phyloP scores from a whole-genome alignment of 176 grass and related monocot genomes.

The Rhynchospora tenuis region DNA sequence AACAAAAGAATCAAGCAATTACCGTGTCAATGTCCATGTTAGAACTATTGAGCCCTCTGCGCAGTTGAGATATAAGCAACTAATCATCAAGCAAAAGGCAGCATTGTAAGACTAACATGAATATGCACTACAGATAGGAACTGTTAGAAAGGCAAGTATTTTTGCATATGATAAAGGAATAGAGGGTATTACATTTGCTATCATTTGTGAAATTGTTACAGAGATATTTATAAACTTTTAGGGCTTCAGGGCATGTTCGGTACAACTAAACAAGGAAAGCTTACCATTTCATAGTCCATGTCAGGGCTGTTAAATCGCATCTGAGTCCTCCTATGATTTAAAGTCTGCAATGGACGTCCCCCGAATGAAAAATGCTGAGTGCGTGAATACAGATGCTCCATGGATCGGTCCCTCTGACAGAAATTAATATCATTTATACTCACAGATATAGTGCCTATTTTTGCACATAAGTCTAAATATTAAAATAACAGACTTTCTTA shows the following conservation, averaged over 20 bases:
- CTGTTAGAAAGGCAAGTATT: constrained; percentile 11
- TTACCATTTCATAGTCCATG: constrained; percentile 50
- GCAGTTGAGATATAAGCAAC: constrained; percentile 61
- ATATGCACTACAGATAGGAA: constrained; percentile 1
- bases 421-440: constrained; percentile 16
- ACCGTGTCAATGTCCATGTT: constrained; percentile 76
- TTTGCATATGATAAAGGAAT: neutral
- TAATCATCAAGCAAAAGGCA: constrained; percentile 26
- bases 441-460: neutral
- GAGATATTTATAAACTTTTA: neutral
- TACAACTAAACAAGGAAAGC: constrained; percentile 16
- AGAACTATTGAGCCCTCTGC: constrained; percentile 34
- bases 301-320: constrained; percentile 41
- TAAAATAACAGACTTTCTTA: neutral
- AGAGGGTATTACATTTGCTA: neutral
- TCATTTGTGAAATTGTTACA: neutral
- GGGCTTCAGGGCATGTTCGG: neutral
- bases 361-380: constrained; percentile 21
- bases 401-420: constrained; percentile 47
- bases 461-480: neutral
- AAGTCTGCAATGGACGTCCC: constrained; percentile 19
- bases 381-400: constrained; percentile 54
- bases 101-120: neutral
- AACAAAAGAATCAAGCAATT: constrained; percentile 14
- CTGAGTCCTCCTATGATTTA: constrained; percentile 29